Evolutionary conservation across 345 rosid species (phyloP).

Genomic region (Sisymbrium altissimum): DNA sequence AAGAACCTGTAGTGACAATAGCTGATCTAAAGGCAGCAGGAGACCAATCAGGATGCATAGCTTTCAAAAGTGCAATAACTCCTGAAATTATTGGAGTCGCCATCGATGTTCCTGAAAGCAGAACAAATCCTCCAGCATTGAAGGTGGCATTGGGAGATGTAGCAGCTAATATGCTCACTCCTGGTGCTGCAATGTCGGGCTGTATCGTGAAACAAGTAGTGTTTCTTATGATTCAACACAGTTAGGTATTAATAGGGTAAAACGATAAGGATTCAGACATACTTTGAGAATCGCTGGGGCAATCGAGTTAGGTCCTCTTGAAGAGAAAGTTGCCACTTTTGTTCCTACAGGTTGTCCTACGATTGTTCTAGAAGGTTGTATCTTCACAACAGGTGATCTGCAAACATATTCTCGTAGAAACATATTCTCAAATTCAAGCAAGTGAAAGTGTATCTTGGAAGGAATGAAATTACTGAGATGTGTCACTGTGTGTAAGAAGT

Average conservation of each 20-base stretch:
- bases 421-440: neutral
- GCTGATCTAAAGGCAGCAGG: slow-evolving; percentile 48
- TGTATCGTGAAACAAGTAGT: no score
- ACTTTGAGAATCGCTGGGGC: no score
- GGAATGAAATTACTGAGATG: neutral
- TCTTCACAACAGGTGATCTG: slow-evolving; percentile 1
- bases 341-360: neutral
- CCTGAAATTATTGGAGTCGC: slow-evolving; percentile 40
- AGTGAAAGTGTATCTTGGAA: neutral
- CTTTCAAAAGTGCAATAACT: slow-evolving; percentile 39
- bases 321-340: slow-evolving; percentile 1
- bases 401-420: no score
- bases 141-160: slow-evolving; percentile 11
- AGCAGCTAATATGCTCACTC: slow-evolving; percentile 41
- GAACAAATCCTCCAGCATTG: slow-evolving; percentile 1
- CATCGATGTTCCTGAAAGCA: slow-evolving; percentile 39
- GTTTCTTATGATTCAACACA: no score
- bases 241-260: no score
- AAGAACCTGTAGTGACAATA: slow-evolving; percentile 45
- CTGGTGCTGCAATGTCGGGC: slow-evolving; percentile 47
- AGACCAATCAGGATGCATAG: slow-evolving; percentile 39
- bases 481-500: neutral
- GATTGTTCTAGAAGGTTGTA: neutral
- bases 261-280: no score
- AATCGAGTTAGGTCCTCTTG: neutral